Conservation (phyloP, 2,329 filamentous ascomycete species). For the Pestalotiopsis sp. region DNA sequence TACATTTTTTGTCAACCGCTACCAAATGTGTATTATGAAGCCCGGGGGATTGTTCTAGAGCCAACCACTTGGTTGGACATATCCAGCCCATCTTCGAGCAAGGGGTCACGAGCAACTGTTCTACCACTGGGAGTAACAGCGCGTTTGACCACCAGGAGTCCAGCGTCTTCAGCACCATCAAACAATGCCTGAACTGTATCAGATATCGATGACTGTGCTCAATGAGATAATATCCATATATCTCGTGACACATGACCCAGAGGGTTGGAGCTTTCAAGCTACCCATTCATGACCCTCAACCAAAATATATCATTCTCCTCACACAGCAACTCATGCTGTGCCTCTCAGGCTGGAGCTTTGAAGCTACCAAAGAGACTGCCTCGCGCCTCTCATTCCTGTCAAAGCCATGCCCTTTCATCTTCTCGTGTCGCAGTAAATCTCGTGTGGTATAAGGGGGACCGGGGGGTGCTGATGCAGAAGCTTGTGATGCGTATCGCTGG, state of each 20-base stretch:
- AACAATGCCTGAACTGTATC: background rate
- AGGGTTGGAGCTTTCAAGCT: constrained; percentile 53
- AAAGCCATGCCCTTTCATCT: constrained; percentile 34
- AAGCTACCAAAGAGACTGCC: constrained; percentile 63
- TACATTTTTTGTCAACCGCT: constrained; percentile 8
- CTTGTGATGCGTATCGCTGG: constrained; percentile 13
- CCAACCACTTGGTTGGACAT: constrained; percentile 17
- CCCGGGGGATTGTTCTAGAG: background rate
- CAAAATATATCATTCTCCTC: constrained; percentile 30
- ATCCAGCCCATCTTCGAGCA: constrained; percentile 7
- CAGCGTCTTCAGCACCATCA: background rate
- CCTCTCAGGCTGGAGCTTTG: constrained; percentile 62
- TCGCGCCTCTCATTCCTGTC: constrained; percentile 19
- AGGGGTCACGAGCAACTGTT: constrained; percentile 9
- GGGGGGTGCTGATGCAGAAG: constrained; percentile 19
- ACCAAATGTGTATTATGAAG: constrained; percentile 10
- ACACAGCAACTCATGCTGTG: constrained; percentile 22
- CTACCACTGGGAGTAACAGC: constrained; percentile 15
- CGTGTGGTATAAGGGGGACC: constrained; percentile 31
- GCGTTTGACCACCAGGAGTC: constrained; percentile 14
- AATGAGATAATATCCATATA: constrained; percentile 1
- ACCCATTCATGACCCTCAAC: constrained; percentile 47
- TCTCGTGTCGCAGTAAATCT: constrained; percentile 31
- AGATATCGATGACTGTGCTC: background rate
- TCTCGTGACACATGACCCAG: constrained; percentile 15